Evolutionary conservation across 2,329 filamentous ascomycete species (phyloP), one percentile per base, ranked within the genome.

Genomic region (Calonectria pauciramosa): DNA sequence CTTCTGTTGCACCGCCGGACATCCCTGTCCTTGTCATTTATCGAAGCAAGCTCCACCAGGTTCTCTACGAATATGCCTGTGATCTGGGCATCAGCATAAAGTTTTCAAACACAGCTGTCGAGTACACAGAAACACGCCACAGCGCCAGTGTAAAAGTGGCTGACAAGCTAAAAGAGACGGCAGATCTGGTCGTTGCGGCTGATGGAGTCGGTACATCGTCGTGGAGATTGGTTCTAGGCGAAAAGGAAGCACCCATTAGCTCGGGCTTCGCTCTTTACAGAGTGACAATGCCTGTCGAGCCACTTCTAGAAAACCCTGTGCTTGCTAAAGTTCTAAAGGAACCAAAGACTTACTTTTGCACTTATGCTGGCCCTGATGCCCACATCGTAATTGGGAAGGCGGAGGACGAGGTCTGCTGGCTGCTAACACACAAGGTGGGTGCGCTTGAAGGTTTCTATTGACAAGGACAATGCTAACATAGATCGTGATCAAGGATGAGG

Each of bases 191-290:
- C 23, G 56, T 60, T 4, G 56, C 56, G 9, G 56, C 56, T 1
- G 56, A 60, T 11, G 56, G 56, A 7, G 34, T 60, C 11, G 56
- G 56, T 10, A 60, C 56, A 6, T 26, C n/a, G 1, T 60, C 56
- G 13, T 60, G 56, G 56, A n/a, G 56, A 10, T 60, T 60, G 8
- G 56, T 60, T 18, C 16, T 60, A 9, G 56, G 56, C 14, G 56
- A 60, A 20, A 60, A 60, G 34, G 56, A 60, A 41, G 56, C 56
- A 28, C 56, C 56, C 4, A 60, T 60, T 16, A 60, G 56, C 34
- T 60, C 56, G 11, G 34, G 56, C n/a, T 41, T 60, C 10, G 56
- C 56, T 18, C 56, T 60, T 20, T 60, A 60, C 56, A 26, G 56
- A 28, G 34, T 41, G 2, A 60, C 56, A 11, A 28, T 60, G 23